Evolutionary conservation across 306 rosid genomes (phyloP).

Genomic region (Trichosanthes truncata): DNA sequence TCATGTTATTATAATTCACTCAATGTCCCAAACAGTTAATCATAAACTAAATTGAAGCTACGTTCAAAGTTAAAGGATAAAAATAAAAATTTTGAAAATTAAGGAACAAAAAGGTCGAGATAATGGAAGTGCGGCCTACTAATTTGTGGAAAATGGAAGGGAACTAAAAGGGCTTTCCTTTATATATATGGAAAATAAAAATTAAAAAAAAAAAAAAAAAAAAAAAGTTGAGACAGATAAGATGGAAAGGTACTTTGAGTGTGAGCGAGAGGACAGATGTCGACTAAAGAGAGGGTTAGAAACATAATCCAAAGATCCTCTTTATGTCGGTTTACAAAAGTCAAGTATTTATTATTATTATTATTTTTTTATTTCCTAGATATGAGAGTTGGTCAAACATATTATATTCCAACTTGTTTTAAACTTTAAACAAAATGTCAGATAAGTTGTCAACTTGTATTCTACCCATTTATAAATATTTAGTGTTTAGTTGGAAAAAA

Average conservation of each 20-base stretch:
- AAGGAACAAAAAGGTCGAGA: no score
- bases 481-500: not conserved
- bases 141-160: not conserved
- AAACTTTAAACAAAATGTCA: not conserved
- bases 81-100: no score
- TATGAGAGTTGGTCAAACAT: not conserved
- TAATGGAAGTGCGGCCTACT: not conserved
- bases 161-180: not conserved
- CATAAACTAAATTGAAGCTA: not conserved
- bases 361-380: not conserved
- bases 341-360: not conserved
- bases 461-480: not conserved
- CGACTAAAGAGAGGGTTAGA: not conserved
- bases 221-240: not conserved
- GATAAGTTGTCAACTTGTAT: slow-evolving; percentile 1
- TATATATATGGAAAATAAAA: not conserved
- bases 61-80: no score
- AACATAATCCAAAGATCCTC: slow-evolving; percentile 4
- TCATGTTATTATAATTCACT: no score
- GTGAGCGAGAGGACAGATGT: not conserved
- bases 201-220: no score
- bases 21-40: no score
- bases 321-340: not conserved
- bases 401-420: not conserved
- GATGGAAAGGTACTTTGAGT: not conserved